Base-by-base conservation (phyloP, 345 rosid species). In the Linum usitatissimum region DNA sequence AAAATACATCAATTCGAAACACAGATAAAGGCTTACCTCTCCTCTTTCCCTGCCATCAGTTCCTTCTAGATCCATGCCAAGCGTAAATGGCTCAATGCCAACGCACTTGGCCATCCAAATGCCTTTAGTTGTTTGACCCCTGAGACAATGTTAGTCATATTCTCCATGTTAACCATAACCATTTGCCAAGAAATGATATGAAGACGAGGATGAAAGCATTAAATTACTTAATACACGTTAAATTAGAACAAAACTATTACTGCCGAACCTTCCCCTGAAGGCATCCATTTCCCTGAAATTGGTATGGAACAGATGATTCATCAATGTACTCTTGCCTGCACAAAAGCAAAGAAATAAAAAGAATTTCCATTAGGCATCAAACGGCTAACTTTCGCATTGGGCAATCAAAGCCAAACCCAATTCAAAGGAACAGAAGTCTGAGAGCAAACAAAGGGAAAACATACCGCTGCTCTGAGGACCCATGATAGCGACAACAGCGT, bases 1-100 rank as follows among this genome's bases (percentile, higher is more conserved):
- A n/a, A n/a, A n/a, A 45, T 15, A 10, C 14, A 40, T 6, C 13
- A 40, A 40, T 40, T 40, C 13, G 7, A 40, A 40, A 40, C 48
- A 45, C 17, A 45, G 51, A 45, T 45, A 45, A 10, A 2, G 14
- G 14, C 0, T 45, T 45, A 45, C 95, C 91, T 87, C 91, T 53
- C 95, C 95, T 64, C 95, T 77, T 76, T 87, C 91, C 76, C 91
- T 87, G 20, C 88, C 88, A 66, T 87, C 88, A 6, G 91, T 84
- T 57, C 95, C 91, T 80, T 87, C 95, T 75, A 87, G 77, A 76
- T 87, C 91, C 88, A 84, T 78, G 28, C 85, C 91, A 71, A 83
- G 38, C 18, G 88, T 87, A 57, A 80, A 83, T 68, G 91, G 91
- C 66, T 85, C 84, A 56, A 85, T 78, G n/a, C 84, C 88, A 67